phyloP scores from a whole-genome alignment of 2,329 filamentous ascomycete species.

The Fusarium sp. region DNA sequence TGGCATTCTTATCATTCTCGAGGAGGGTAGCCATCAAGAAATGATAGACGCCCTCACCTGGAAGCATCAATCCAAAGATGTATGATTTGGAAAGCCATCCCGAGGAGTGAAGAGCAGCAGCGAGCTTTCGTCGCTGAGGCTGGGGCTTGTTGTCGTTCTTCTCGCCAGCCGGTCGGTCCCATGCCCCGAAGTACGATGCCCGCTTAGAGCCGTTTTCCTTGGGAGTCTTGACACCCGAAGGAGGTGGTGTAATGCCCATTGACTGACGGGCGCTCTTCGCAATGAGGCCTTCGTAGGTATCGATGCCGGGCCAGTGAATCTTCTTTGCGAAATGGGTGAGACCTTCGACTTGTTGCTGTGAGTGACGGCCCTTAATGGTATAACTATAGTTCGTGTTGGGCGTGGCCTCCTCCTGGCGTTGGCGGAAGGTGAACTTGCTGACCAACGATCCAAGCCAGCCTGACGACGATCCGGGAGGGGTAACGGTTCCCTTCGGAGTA shows the following conservation, averaged over 20 bases:
- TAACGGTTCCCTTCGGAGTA: constrained; percentile 12
- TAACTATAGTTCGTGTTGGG: constrained; percentile 53
- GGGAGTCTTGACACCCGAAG: constrained; percentile 52
- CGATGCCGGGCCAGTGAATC: constrained; percentile 72
- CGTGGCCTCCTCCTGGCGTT: constrained; percentile 53
- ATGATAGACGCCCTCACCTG: constrained; percentile 71
- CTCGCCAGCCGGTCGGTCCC: constrained; percentile 50
- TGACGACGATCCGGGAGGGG: constrained; percentile 22
- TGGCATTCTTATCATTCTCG: constrained; percentile 71
- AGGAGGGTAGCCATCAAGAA: constrained; percentile 74
- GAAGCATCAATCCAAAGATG: constrained; percentile 72
- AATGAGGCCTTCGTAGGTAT: constrained; percentile 61
- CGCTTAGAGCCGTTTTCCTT: constrained; percentile 50
- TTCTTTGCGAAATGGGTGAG: constrained; percentile 73
- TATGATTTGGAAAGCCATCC: constrained; percentile 78
- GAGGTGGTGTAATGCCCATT: constrained; percentile 42
- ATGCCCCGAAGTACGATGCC: constrained; percentile 61
- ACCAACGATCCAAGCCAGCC: constrained; percentile 69
- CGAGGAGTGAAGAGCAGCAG: constrained; percentile 67
- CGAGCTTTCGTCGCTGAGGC: constrained; percentile 64
- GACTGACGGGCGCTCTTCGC: constrained; percentile 60
- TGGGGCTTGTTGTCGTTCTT: constrained; percentile 46
- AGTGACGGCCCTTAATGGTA: constrained; percentile 66
- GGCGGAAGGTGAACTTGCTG: constrained; percentile 62
- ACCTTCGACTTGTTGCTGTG: constrained; percentile 69